phyloP scores from a whole-genome alignment of 345 rosid species.

The Ricinus communis region DNA sequence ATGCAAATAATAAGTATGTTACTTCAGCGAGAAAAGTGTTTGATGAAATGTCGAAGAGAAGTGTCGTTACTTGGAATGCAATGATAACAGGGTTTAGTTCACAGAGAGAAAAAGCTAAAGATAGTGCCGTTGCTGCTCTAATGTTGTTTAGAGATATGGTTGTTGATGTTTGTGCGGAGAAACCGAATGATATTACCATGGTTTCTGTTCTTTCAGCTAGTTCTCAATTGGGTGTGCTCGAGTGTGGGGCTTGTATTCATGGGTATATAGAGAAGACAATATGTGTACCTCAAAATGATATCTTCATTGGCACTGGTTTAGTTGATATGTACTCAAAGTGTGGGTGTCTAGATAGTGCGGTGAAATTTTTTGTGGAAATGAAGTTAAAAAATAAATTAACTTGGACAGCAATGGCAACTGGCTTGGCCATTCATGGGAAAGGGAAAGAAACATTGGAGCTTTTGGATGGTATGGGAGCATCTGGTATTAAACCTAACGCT shows the following conservation, averaged over 20 bases:
- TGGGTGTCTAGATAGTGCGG: constrained; percentile 46
- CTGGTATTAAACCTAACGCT: constrained; percentile 41
- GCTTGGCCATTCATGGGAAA: constrained; percentile 61
- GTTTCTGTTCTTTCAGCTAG: constrained; percentile 60
- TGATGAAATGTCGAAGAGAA: constrained; percentile 60
- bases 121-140: constrained; percentile 39
- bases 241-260: constrained; percentile 51
- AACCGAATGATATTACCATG: constrained; percentile 58
- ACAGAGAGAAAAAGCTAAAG: constrained; percentile 37
- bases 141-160: constrained; percentile 47
- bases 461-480: constrained; percentile 38
- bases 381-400: constrained; percentile 51
- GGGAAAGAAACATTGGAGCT: constrained; percentile 48
- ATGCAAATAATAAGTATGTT: constrained; percentile 43
- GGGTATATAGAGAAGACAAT: constrained; percentile 54
- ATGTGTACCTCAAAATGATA: constrained; percentile 45
- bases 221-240: constrained; percentile 49
- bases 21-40: constrained; percentile 49
- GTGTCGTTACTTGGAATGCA: constrained; percentile 57
- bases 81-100: constrained; percentile 60
- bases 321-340: constrained; percentile 70
- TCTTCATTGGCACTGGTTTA: constrained; percentile 58
- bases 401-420: constrained; percentile 65
- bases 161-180: constrained; percentile 33
- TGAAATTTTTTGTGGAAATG: constrained; percentile 40